Evolutionary conservation across 2,329 filamentous ascomycete species (phyloP), one percentile per base, ranked within the genome.

Genomic region (Botrytis aclada): DNA sequence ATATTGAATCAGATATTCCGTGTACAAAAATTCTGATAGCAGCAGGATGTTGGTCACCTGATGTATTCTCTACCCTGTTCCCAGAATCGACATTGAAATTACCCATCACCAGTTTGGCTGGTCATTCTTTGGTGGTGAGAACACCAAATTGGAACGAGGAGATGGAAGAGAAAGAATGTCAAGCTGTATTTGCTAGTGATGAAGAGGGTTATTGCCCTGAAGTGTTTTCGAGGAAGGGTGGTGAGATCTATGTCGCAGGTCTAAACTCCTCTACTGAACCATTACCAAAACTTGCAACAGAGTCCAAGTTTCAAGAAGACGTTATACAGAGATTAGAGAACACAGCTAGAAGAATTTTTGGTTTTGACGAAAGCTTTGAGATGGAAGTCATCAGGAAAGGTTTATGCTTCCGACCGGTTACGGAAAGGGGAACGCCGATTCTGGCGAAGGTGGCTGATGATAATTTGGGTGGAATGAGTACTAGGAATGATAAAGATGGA

Each of bases 351-450:
- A 82, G 81, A 39, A 82, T 91, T 62, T 80, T 92, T 20, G 83
- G 83, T 2, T 77, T 80, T 5, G 78, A 81, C 1, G 83, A 82
- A 6, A 78, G 80, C 0, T 84, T 87, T 60, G 88, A 90, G 65
- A 75, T 93, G 25, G 85, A 92, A 75, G 82, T 93, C 20, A 79
- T 93, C 18, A 85, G 90, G 51, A 86, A 90, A 76, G 88, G 88
- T 0, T 80, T 95, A 72, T 95, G 93, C 80, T 94, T 93, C 82
- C 86, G 93, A 20, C 92, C 93, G 0, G 87, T 92, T 4, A 91
- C 91, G 34, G 82, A 84, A 1, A 86, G 84, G 69, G 92, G 92
- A 0, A 84, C 84, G 39, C 92, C 93, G 0, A 87, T 94, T 39
- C 78, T 95, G 16, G 83, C 85, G 4, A 83, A 87, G 47, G 81